A percentile compares a stretch with the other conserved stretches of the same genome.
Conservation (phyloP, 768 basidiomycete species). For the Hirschioporus abietinus region DNA sequence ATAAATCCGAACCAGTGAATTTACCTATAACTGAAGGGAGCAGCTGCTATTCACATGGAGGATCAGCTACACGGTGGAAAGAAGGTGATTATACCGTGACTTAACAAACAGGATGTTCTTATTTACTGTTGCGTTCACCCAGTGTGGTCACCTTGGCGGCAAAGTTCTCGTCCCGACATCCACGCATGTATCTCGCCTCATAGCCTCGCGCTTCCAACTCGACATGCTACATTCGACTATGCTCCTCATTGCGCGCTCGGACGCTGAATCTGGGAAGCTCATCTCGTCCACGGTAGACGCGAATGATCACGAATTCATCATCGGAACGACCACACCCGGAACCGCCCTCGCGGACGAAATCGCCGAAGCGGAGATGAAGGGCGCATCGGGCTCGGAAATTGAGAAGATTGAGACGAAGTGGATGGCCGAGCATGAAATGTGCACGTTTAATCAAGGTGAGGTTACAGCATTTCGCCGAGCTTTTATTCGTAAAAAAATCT, state of each 20-base stretch:
- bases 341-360: slow-evolving; percentile 65
- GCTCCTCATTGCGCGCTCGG: slow-evolving; percentile 88
- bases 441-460: slow-evolving; percentile 82
- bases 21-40: slow-evolving; percentile 44
- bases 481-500: background rate
- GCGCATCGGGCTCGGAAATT: slow-evolving; percentile 61
- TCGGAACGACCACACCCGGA: slow-evolving; percentile 28
- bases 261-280: slow-evolving; percentile 82
- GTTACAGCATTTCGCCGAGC: slow-evolving; percentile 3
- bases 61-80: slow-evolving; percentile 94
- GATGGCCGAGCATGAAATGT: slow-evolving; percentile 61
- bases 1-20: background rate
- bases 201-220: slow-evolving; percentile 84
- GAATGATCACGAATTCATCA: slow-evolving; percentile 60
- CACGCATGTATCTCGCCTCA: slow-evolving; percentile 78
- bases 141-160: slow-evolving; percentile 86
- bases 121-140: slow-evolving; percentile 11
- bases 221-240: slow-evolving; percentile 86
- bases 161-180: slow-evolving; percentile 91
- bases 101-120: background rate
- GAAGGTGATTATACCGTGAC: slow-evolving; percentile 42
- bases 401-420: slow-evolving; percentile 73
- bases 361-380: slow-evolving; percentile 58
- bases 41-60: slow-evolving; percentile 86
- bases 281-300: slow-evolving; percentile 80